Evolutionary conservation across 495 filamentous ascomycete genomes (phyloP).

Genomic region (Neurospora cerealis): DNA sequence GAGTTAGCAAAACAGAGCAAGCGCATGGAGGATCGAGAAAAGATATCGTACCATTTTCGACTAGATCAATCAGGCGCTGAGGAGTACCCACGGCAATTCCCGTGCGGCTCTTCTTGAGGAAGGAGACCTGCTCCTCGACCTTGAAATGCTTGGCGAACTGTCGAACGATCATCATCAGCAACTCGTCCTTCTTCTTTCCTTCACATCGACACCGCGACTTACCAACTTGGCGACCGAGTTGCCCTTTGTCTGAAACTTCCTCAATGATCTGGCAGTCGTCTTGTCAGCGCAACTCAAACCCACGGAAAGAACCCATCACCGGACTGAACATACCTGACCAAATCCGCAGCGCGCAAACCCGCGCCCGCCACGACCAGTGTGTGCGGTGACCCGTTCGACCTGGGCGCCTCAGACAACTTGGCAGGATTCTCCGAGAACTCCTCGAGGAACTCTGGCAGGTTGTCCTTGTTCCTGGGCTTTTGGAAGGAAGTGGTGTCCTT

Average conservation of each 20-base stretch:
- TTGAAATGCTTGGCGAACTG: conserved; percentile 97
- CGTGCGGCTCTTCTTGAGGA: conserved; percentile 58
- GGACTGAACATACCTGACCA: conserved; percentile 46
- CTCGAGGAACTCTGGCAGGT: conserved; percentile 72
- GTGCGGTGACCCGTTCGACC: conserved; percentile 69
- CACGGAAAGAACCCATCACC: background rate
- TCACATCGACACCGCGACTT: conserved; percentile 2
- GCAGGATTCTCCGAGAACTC: conserved; percentile 43
- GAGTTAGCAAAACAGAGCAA: conserved; percentile 11
- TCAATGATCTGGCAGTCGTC: conserved; percentile 46
- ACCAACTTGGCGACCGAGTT: conserved; percentile 70
- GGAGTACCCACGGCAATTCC: conserved; percentile 88
- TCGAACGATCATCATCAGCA: background rate
- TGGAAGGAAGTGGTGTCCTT: conserved; percentile 66
- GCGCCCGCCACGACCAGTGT: conserved; percentile 72
- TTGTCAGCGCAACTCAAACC: background rate
- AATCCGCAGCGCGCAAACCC: conserved; percentile 72
- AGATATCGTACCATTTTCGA: conserved; percentile 64
- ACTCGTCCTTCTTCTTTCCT: background rate
- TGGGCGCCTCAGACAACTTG: conserved; percentile 50
- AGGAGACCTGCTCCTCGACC: conserved; percentile 71
- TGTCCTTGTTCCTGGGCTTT: conserved; percentile 49
- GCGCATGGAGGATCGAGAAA: too few species aligned
- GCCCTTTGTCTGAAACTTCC: conserved; percentile 68
- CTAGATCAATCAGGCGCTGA: conserved; percentile 64